phyloP scores from a whole-genome alignment of 1,284 basidiomycete species.

The Sphagnurus paluster region DNA sequence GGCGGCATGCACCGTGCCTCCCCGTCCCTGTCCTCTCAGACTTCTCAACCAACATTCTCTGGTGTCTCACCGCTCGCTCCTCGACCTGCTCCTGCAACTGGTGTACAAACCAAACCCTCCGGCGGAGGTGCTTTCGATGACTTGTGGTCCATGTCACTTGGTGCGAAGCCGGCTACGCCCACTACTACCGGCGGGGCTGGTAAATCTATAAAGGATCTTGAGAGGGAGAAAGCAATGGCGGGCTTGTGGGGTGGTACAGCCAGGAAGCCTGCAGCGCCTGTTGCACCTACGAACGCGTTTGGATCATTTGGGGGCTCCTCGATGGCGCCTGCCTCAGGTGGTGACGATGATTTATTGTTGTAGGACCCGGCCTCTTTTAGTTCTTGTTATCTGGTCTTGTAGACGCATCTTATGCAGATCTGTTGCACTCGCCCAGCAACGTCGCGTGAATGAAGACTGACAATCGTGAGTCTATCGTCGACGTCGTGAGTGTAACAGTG shows the following conservation, averaged over 20 bases:
- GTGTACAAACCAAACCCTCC: slow-evolving; percentile 16
- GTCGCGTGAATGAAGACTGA: no score
- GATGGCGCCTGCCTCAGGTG: slow-evolving; percentile 22
- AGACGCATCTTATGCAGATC: no score
- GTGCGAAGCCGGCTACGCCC: slow-evolving; percentile 39
- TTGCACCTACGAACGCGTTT: slow-evolving; percentile 39
- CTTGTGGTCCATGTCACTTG: slow-evolving; percentile 85
- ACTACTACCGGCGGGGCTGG: slow-evolving; percentile 34
- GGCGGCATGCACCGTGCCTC: slow-evolving; percentile 30
- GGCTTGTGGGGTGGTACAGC: slow-evolving; percentile 70
- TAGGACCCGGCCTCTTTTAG: slow-evolving; percentile 25
- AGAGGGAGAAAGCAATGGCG: slow-evolving; percentile 81
- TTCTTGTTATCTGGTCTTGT: no score
- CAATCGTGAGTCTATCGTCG: no score
- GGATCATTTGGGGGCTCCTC: slow-evolving; percentile 40
- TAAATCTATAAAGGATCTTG: slow-evolving; percentile 86
- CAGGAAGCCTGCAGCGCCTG: slow-evolving; percentile 22
- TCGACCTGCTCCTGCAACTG: slow-evolving; percentile 21
- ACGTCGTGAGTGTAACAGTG: no score
- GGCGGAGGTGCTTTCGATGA: slow-evolving; percentile 74
- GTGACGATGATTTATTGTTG: slow-evolving; percentile 54
- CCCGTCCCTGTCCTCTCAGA: slow-evolving; percentile 30
- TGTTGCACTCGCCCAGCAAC: no score
- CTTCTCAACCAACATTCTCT: slow-evolving; percentile 24
- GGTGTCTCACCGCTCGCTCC: slow-evolving; percentile 25